Percentiles rank a stretch among this genome's conserved stretches.
These are phyloP conservation scores for Picea glauca DNA, from an alignment of 75 land plant genomes.

Conservation along the genomic window DNA sequence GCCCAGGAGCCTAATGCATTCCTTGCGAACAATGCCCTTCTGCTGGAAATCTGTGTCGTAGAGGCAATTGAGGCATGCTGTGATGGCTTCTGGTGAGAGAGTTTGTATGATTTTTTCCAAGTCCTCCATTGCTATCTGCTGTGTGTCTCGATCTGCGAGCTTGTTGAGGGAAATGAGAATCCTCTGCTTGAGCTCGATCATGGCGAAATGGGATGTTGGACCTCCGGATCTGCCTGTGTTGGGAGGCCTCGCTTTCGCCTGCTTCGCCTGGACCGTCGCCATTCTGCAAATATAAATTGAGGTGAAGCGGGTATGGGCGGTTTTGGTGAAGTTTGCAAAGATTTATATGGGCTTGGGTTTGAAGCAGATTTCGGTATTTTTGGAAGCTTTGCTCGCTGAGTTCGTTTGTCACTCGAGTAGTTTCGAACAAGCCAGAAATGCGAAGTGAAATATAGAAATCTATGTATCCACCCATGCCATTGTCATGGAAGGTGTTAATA, in stretches of 20 bases:
- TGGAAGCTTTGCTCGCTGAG: too few species aligned
- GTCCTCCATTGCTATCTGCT: conserved; percentile 79
- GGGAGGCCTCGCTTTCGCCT: not conserved
- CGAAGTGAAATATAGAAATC: too few species aligned
- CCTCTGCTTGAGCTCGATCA: conserved; percentile 80
- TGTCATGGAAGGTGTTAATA: too few species aligned
- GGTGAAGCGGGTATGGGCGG: too few species aligned
- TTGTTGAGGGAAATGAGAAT: conserved; percentile 64
- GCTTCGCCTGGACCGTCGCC: not conserved
- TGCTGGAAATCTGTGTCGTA: conserved; percentile 38
- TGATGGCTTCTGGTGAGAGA: conserved; percentile 51
- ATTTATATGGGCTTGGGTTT: too few species aligned
- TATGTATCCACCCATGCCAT: too few species aligned
- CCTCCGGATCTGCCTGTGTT: conserved; percentile 8
- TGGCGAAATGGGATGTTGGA: conserved; percentile 56
- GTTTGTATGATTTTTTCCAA: conserved; percentile 39
- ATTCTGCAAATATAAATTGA: too few species aligned
- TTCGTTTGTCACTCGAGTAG: too few species aligned
- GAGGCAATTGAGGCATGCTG: conserved; percentile 68
- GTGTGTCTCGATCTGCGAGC: conserved; percentile 87
- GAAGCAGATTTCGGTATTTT: too few species aligned
- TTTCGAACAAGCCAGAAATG: too few species aligned
- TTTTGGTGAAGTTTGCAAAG: too few species aligned
- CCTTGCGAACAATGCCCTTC: conserved; percentile 55
- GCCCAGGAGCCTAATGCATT: conserved; percentile 50